A percentile compares a stretch with the other conserved stretches of the same genome.
phyloP scores from a whole-genome alignment of 257 asterid species.

The Cordia subcordata region DNA sequence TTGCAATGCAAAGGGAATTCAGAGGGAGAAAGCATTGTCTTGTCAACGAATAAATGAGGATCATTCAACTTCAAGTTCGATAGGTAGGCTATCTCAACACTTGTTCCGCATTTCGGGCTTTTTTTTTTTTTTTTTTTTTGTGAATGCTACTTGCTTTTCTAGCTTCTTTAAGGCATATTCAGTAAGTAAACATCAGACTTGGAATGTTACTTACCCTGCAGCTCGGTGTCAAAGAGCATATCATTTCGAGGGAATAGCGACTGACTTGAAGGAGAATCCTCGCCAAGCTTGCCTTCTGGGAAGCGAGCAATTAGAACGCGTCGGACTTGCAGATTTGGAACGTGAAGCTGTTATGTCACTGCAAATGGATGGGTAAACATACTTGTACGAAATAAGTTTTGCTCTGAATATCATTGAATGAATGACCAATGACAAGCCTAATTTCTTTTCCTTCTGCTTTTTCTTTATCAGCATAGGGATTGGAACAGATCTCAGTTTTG shows the following conservation, averaged over 20 bases:
- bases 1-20: slow-evolving; percentile 23
- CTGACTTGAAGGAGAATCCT: slow-evolving; percentile 24
- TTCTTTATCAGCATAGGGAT: too few relatives aligned
- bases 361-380: slow-evolving; percentile 28
- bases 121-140: slow-evolving; percentile 4
- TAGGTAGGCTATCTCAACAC: slow-evolving; percentile 25
- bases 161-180: neutral
- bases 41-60: slow-evolving; percentile 17
- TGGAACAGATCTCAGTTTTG: too few relatives aligned
- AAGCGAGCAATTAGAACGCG: slow-evolving; percentile 21
- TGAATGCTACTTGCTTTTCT: slow-evolving; percentile 15
- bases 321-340: slow-evolving; percentile 16
- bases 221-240: neutral
- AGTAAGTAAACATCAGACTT: too few relatives aligned
- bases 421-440: too few relatives aligned
- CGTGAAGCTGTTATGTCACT: slow-evolving; percentile 21
- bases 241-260: neutral
- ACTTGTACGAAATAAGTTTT: neutral
- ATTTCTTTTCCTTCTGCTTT: too few relatives aligned
- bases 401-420: too few relatives aligned
- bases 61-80: slow-evolving; percentile 13
- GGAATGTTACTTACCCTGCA: too few relatives aligned
- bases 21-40: slow-evolving; percentile 25
- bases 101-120: slow-evolving; percentile 2
- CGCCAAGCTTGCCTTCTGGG: slow-evolving; percentile 24